Conservation (phyloP, 2,329 filamentous ascomycete genomes). For the Falciphora oryzae region DNA sequence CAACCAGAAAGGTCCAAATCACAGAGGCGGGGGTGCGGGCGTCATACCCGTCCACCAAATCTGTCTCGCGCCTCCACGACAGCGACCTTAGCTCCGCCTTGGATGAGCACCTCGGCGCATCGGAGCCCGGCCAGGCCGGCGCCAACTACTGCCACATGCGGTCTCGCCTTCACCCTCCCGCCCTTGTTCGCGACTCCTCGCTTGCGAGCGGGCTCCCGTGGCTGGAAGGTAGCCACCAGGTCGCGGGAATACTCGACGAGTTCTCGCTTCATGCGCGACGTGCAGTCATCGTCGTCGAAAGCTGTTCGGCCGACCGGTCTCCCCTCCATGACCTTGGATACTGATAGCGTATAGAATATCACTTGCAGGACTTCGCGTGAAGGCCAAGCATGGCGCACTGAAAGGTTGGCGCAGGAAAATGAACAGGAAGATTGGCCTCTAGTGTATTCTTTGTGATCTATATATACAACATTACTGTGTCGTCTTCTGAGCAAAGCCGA, state of each 20-base stretch:
- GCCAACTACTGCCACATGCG: constrained; percentile 44
- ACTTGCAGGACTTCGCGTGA: background rate
- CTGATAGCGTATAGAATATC: background rate
- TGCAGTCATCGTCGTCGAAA: background rate
- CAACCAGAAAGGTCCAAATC: constrained; percentile 17
- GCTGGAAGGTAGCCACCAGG: background rate
- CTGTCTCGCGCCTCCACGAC: constrained; percentile 52
- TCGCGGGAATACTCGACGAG: background rate
- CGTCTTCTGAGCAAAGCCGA: background rate
- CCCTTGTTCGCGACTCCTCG: background rate
- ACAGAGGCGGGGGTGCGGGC: background rate
- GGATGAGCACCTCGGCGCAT: constrained; percentile 48
- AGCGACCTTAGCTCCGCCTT: constrained; percentile 47
- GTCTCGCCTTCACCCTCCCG: background rate
- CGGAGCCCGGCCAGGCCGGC: constrained; percentile 51
- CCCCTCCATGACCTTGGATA: background rate
- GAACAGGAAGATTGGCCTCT: background rate
- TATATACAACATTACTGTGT: background rate
- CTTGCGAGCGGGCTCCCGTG: background rate
- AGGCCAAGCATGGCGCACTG: background rate
- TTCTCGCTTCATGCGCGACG: background rate
- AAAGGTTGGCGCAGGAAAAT: background rate
- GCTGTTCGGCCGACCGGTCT: background rate
- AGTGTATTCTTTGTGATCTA: background rate
- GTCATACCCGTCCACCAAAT: constrained; percentile 44